A percentile compares a stretch with the other conserved stretches of the same genome.
Conservation (phyloP, 352 stramenopile genomes). For the Thraustotheca clavata region DNA sequence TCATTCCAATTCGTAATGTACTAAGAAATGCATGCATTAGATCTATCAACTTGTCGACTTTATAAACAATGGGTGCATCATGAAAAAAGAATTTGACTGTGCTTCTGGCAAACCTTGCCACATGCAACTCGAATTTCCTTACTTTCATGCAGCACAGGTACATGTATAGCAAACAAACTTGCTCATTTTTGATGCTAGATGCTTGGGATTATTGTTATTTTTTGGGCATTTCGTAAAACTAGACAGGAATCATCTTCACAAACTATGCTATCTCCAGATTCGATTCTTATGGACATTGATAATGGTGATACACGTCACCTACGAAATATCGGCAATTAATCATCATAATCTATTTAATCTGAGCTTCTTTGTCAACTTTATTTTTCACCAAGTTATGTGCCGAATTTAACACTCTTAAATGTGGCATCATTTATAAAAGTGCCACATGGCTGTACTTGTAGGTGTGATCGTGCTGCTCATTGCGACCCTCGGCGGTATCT, state of each 20-base stretch:
- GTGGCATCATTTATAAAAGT: neutral
- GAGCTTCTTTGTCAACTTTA: too few species aligned
- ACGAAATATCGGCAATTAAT: neutral
- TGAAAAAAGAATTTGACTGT: constrained; percentile 3
- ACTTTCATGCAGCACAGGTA: constrained; percentile 12
- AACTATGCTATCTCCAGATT: neutral
- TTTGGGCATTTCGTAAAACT: constrained; percentile 18
- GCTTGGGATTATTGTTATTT: constrained; percentile 18
- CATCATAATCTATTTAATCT: neutral
- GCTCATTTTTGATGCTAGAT: neutral
- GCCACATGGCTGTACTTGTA: neutral
- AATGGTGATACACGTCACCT: neutral
- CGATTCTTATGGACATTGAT: neutral
- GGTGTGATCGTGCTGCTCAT: neutral
- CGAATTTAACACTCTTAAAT: too few species aligned
- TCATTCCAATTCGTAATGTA: neutral
- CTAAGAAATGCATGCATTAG: neutral
- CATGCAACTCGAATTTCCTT: constrained; percentile 5
- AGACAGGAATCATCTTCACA: neutral
- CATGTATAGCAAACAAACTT: neutral
- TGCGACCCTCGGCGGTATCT: neutral
- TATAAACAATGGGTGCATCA: neutral
- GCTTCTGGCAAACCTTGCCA: neutral
- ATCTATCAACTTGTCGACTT: constrained; percentile 12
- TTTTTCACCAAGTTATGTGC: too few species aligned